Percentiles rank a stretch among this genome's conserved stretches.
These are phyloP conservation scores for Lodderomyces oxycetoniae DNA, from an alignment of 1,139 yeast genomes.

Conservation along the genomic window DNA sequence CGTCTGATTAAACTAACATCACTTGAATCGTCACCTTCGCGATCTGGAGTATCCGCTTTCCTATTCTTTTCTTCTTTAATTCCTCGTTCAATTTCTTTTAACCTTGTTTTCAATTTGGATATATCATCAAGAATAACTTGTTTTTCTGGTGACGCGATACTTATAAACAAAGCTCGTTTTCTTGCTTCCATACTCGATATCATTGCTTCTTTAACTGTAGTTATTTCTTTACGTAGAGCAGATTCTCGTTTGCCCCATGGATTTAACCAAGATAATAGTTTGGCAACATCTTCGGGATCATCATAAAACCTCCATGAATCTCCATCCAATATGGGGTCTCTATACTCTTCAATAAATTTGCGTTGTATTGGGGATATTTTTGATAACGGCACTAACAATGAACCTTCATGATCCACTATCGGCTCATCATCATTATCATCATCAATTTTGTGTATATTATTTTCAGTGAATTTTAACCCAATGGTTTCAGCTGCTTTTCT, in stretches of 20 bases:
- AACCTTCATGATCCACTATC: constrained; percentile 44
- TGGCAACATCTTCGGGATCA: constrained; percentile 50
- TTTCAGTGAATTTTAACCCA: constrained; percentile 17
- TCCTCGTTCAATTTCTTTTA: constrained; percentile 7
- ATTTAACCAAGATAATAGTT: constrained; percentile 63
- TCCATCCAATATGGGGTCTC: constrained; percentile 48
- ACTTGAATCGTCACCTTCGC: constrained; percentile 9
- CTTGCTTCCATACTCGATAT: constrained; percentile 57
- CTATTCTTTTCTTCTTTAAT: constrained; percentile 11
- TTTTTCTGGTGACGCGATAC: constrained; percentile 29
- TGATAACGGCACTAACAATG: constrained; percentile 22
- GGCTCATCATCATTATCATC: constrained; percentile 12
- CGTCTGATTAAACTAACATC: constrained; percentile 1
- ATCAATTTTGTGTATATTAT: constrained; percentile 15
- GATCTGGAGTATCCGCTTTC: constrained; percentile 11
- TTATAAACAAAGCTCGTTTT: constrained; percentile 45
- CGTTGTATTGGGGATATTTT: constrained; percentile 49
- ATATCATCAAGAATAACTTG: constrained; percentile 40
- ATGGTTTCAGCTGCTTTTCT: constrained; percentile 17
- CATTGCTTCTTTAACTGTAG: constrained; percentile 50
- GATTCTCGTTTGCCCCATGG: constrained; percentile 77
- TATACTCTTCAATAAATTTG: constrained; percentile 64
- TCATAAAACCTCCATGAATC: constrained; percentile 72
- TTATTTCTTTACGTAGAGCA: constrained; percentile 58
- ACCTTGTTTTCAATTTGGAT: constrained; percentile 19